Conservation (phyloP, 2,329 filamentous ascomycete species). For the Ceratocystis albifundus region DNA sequence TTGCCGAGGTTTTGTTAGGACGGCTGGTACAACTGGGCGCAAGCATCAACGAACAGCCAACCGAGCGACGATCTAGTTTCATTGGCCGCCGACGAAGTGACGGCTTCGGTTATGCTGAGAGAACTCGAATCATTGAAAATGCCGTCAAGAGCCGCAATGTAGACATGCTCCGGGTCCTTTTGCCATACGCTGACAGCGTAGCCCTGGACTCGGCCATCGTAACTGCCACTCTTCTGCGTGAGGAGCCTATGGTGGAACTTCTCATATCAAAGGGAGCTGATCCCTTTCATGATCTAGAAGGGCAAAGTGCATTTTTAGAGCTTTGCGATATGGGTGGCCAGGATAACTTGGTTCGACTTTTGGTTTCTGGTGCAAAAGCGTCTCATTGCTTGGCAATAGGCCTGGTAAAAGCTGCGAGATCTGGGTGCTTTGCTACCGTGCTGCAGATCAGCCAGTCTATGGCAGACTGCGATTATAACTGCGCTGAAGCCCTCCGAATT, state of each 20-base stretch:
- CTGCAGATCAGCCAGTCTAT: conserved; percentile 40
- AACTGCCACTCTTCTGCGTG: conserved; percentile 37
- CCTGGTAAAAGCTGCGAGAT: conserved; percentile 41
- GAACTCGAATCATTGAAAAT: conserved; percentile 40
- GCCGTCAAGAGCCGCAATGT: conserved; percentile 41
- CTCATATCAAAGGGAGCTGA: conserved; percentile 43
- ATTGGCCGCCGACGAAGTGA: conserved; percentile 40
- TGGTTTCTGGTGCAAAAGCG: conserved; percentile 40
- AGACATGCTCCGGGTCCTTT: conserved; percentile 44
- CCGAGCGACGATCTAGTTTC: conserved; percentile 37
- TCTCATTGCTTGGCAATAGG: conserved; percentile 37
- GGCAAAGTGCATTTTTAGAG: conserved; percentile 43
- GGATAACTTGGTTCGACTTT: conserved; percentile 37
- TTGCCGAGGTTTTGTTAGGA: conserved; percentile 44
- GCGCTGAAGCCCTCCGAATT: conserved; percentile 41
- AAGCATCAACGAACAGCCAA: conserved; percentile 37
- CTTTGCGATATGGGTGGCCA: conserved; percentile 38
- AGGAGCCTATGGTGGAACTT: conserved; percentile 36
- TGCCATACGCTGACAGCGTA: conserved; percentile 41
- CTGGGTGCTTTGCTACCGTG: conserved; percentile 42
- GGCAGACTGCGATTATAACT: conserved; percentile 43
- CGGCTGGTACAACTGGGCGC: conserved; percentile 41
- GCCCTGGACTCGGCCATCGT: conserved; percentile 42
- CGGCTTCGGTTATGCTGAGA: conserved; percentile 36
- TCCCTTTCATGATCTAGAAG: conserved; percentile 37